phyloP scores from a whole-genome alignment of 108 stramenopile genomes.

The Hondaea fermentalgiana region DNA sequence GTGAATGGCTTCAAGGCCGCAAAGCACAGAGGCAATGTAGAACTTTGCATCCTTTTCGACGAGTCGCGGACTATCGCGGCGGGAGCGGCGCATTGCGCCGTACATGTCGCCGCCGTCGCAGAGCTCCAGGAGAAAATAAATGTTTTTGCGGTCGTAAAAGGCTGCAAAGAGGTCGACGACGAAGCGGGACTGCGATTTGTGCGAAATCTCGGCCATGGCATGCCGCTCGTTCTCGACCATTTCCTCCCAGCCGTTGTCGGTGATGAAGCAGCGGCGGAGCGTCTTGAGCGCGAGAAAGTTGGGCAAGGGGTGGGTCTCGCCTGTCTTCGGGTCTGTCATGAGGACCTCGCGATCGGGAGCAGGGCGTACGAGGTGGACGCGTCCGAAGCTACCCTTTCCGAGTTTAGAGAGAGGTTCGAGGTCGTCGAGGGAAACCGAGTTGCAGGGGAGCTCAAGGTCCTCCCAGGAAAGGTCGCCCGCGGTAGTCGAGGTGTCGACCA shows the following conservation, averaged over 20 bases:
- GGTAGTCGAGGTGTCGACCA: background rate
- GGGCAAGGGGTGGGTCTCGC: background rate
- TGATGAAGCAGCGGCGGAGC: background rate
- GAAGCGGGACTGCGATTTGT: background rate
- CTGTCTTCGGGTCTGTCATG: slow-evolving; percentile 21
- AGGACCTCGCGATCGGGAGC: slow-evolving; percentile 12
- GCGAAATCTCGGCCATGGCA: slow-evolving; percentile 21
- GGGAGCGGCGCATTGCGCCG: slow-evolving; percentile 19
- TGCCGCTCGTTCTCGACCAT: slow-evolving; percentile 34
- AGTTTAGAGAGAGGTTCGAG: background rate
- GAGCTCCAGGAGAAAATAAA: slow-evolving; percentile 52
- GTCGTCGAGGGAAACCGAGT: background rate
- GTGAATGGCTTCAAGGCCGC: slow-evolving; percentile 22
- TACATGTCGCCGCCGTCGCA: slow-evolving; percentile 68
- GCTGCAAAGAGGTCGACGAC: slow-evolving; percentile 30
- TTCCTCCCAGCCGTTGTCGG: background rate
- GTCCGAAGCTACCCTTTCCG: background rate
- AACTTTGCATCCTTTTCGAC: background rate
- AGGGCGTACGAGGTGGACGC: background rate
- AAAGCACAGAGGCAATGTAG: slow-evolving; percentile 5
- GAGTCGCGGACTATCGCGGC: background rate
- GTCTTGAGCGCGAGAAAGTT: slow-evolving; percentile 32
- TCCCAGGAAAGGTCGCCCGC: background rate
- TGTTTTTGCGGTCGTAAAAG: slow-evolving; percentile 25
- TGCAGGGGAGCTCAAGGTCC: background rate